Evolutionary conservation across 2,329 filamentous ascomycete genomes (phyloP).

Genomic region (Neocucurbitaria cava): DNA sequence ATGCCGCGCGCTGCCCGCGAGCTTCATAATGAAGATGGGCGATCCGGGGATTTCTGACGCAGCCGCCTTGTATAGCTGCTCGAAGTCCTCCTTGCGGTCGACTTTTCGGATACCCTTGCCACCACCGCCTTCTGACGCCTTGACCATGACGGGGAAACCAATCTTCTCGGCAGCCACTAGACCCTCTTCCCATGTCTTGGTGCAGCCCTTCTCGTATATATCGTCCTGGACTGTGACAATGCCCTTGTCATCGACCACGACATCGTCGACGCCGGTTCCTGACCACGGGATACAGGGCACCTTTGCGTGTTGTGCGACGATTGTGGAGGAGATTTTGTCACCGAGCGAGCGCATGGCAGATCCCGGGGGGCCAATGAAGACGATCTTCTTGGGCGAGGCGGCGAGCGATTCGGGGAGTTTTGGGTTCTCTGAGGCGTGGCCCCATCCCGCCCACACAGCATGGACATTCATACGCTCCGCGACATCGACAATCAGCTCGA

Average conservation of each 20-base stretch:
- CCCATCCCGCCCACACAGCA: constrained; percentile 98
- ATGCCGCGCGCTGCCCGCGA: constrained; percentile 94
- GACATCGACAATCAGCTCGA: constrained; percentile 98
- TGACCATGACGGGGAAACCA: constrained; percentile 99
- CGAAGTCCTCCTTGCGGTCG: constrained; percentile 81
- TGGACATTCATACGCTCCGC: constrained; percentile 98
- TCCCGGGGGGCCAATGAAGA: constrained; percentile 97
- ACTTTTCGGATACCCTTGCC: constrained; percentile 99
- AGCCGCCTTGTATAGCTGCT: constrained; percentile 89
- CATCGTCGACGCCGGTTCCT: constrained; percentile 85
- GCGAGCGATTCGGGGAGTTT: constrained; percentile 95
- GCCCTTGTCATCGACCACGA: constrained; percentile 77
- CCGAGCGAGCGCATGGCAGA: constrained; percentile 98
- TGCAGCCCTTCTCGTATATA: constrained; percentile 89
- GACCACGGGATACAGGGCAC: constrained; percentile 99
- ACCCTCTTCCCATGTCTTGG: constrained; percentile 87
- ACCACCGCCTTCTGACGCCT: constrained; percentile 98
- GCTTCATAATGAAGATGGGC: constrained; percentile 99
- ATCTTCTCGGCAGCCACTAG: constrained; percentile 85
- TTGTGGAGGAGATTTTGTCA: constrained; percentile 99
- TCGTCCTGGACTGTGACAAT: constrained; percentile 92
- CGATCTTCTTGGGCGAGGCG: constrained; percentile 96
- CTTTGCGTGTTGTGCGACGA: constrained; percentile 94
- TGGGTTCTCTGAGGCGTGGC: constrained; percentile 98
- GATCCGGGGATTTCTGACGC: constrained; percentile 98